Evolutionary conservation across 1,284 basidiomycete genomes (phyloP).

Genomic region (Heterobasidion occidentale): DNA sequence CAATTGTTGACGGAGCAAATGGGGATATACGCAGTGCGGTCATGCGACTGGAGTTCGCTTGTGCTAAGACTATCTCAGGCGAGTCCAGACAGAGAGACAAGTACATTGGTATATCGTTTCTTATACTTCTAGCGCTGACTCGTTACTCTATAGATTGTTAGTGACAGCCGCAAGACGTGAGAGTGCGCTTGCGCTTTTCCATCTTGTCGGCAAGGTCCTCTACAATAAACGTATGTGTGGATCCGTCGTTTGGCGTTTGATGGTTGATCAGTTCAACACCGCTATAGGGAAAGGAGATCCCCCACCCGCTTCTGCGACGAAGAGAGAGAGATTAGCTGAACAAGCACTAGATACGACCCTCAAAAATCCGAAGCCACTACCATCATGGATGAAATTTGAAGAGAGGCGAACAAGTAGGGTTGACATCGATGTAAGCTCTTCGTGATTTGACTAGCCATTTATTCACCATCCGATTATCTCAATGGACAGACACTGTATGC

Average conservation of each 20-base stretch:
- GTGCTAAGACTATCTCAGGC: slow-evolving; percentile 22
- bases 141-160: slow-evolving; percentile 21
- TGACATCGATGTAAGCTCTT: slow-evolving; percentile 65
- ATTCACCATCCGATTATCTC: neutral
- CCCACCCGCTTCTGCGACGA: slow-evolving; percentile 39
- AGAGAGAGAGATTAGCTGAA: slow-evolving; percentile 51
- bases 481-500: slow-evolving; percentile 59
- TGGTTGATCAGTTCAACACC: neutral
- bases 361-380: slow-evolving; percentile 42
- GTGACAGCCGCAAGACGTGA: slow-evolving; percentile 77
- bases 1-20: slow-evolving; percentile 71
- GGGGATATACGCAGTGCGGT: slow-evolving; percentile 92
- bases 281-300: slow-evolving; percentile 65
- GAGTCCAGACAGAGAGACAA: slow-evolving; percentile 22
- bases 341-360: slow-evolving; percentile 45
- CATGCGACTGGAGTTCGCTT: slow-evolving; percentile 86
- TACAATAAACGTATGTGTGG: slow-evolving; percentile 83
- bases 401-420: slow-evolving; percentile 70
- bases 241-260: neutral
- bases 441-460: neutral
- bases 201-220: slow-evolving; percentile 87
- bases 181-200: slow-evolving; percentile 84
- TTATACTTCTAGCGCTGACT: neutral
- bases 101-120: slow-evolving; percentile 14
- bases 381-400: slow-evolving; percentile 50